Base-by-base conservation (phyloP, 768 basidiomycete genomes). In the Clathrus columnatus region DNA sequence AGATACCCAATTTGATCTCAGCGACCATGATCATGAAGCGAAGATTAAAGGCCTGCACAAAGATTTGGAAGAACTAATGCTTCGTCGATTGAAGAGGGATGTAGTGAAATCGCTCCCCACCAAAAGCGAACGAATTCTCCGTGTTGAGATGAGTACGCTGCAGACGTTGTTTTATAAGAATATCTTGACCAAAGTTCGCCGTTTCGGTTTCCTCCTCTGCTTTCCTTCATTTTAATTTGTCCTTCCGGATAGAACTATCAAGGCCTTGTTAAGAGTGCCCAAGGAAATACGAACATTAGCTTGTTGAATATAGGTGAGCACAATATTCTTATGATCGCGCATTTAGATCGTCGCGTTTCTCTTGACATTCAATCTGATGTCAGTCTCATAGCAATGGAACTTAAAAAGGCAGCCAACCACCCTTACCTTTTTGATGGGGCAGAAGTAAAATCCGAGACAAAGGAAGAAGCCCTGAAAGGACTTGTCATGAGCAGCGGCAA, bases 101-200 rank as follows among this genome's bases (percentile, higher is more conserved):
- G 96, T 99, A 10, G 81, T 98, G 58, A 96, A 94, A 56, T 91
- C 89, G 42, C 72, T 99, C 49, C 96, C 96, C 5, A 93, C 94
- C 8, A 99, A 99, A 81, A 94, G 91, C 68, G 96, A 99, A 72
- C 87, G 93, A 36, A 99, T 98, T 61, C 74, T 99, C 45, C 84
- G 96, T 18, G 94, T 98, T 27, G 96, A 99, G 75, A 94, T 98
- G 94, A 87, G 84, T 66, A 81, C 89, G 50, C 81, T 98, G 67
- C 95, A 97, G 70, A 94, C 91, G 5, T 93, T 93, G 66, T 97
- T 94, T 66, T 99, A 99, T 76, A 97, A 97, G 78, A 98, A 96
- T 68, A 98, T 97, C 63, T 71, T 96, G 60, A 92, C 92, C 30
- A 93, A 87, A 81, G 90, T 85, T 56, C 18, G 73, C 48, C 26